Base-by-base conservation (phyloP, 2,329 filamentous ascomycete species). In the Xylaria sp. region DNA sequence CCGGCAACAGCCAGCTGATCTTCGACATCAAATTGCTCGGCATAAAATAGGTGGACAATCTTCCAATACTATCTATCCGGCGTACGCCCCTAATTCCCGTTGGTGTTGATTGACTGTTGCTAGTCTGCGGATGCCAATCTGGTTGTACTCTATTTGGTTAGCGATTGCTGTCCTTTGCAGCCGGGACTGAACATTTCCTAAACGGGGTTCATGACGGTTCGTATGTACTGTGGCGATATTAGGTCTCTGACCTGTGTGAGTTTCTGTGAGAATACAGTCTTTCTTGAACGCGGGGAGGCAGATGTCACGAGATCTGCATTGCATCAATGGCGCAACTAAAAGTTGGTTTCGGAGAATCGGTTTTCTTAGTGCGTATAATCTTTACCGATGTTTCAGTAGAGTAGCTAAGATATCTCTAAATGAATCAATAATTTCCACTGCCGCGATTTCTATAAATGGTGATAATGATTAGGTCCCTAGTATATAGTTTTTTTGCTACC, bases 1-100 rank as follows among this genome's bases (percentile, higher is more conserved):
- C 96, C 28, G 88, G 87, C 76, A 97, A 98, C 88, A 95, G 93
- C 81, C 93, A 91, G 74, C 84, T 99, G 81, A 88, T 92, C 80
- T 99, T 99, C 81, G 97, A 99, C 81, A 87, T 96, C 77, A 96
- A 95, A 87, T 85, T 94, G 63, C 84, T 95, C 63, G 90, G 92
- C 82, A 93, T 94, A 83, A 94, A 94, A 86, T 94, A 90, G 85
- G 82, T 40, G 48, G 42, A 31, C 31, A 20, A 36, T 33, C 38
- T 67, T 61, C 48, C 44, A 36, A 65, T 61, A 56, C 36, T 46
- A 42, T 54, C 23, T 15, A 58, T 56, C 65, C 48, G 65, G 42
- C 59, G 49, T 46, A 48, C 46, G 28, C 65, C 61, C 62, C 54
- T 63, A 48, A 48, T 44, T 64, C 48, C 36, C 42, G 26, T 57